Conservation (phyloP, 208 protist species). For the Leishmania tropica region DNA sequence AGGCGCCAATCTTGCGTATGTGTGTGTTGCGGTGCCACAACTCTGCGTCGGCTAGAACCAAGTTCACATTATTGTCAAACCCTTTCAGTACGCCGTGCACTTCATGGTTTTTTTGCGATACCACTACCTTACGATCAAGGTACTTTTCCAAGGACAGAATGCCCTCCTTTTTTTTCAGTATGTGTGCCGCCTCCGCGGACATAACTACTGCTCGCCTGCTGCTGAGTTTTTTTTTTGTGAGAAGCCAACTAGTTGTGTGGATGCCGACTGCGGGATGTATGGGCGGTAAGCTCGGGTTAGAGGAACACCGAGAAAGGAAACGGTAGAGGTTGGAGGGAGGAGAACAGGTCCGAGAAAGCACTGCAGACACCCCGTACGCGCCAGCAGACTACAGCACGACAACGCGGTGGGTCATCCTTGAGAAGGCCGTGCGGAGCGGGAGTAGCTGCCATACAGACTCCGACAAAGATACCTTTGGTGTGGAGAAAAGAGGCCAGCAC, state of each 20-base stretch:
- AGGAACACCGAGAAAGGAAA: not conserved
- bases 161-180: constrained; percentile 77
- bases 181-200: constrained; percentile 72
- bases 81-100: constrained; percentile 81
- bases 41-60: constrained; percentile 78
- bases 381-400: not conserved
- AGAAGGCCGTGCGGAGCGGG: not conserved
- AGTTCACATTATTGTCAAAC: constrained; percentile 88
- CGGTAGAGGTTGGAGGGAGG: not conserved
- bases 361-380: not conserved
- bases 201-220: constrained; percentile 14
- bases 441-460: not conserved
- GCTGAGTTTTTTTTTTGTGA: too few relatives aligned
- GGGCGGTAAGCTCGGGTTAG: not conserved
- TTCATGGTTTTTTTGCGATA: constrained; percentile 40
- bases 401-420: not conserved
- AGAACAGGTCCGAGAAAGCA: too few relatives aligned
- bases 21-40: constrained; percentile 50
- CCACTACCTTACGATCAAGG: constrained; percentile 74
- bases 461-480: too few relatives aligned
- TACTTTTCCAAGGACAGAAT: constrained; percentile 78
- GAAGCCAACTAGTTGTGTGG: not conserved
- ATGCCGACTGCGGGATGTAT: not conserved
- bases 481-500: not conserved
- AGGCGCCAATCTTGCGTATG: constrained; percentile 63